Percentiles rank a stretch among this genome's conserved stretches.
Evolutionary conservation across 148 eudicot species (phyloP).

Genomic region (Amaranthus hypochondriacus): DNA sequence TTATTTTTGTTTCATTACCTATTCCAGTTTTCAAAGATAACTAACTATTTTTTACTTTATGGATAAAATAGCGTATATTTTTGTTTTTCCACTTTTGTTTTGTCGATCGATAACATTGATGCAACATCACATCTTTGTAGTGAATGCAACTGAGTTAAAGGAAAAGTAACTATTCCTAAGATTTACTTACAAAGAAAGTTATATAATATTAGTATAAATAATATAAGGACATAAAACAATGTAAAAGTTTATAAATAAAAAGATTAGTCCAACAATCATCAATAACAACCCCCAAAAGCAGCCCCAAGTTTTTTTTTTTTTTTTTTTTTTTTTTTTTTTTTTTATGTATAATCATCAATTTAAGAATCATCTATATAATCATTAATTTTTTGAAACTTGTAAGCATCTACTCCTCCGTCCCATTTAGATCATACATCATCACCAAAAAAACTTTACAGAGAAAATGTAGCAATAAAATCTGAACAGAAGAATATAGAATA

Average conservation of each 20-base stretch:
- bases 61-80: no score
- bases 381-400: background rate
- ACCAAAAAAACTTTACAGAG: no score
- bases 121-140: no score
- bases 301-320: background rate
- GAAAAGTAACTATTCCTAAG: background rate
- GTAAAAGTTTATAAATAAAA: background rate
- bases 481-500: no score
- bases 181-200: slow-evolving; percentile 12
- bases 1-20: background rate
- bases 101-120: no score
- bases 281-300: background rate
- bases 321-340: background rate
- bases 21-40: background rate
- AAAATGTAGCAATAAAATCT: no score
- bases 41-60: no score
- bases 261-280: background rate
- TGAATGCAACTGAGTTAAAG: background rate
- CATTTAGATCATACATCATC: no score
- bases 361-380: slow-evolving; percentile 7
- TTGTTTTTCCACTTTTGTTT: no score
- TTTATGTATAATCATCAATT: background rate
- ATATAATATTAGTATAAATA: slow-evolving; percentile 5
- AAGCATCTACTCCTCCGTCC: no score
- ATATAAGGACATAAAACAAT: background rate